Evolutionary conservation across 164 flowering plant species (phyloP).

Genomic region (Aristolochia contorta): DNA sequence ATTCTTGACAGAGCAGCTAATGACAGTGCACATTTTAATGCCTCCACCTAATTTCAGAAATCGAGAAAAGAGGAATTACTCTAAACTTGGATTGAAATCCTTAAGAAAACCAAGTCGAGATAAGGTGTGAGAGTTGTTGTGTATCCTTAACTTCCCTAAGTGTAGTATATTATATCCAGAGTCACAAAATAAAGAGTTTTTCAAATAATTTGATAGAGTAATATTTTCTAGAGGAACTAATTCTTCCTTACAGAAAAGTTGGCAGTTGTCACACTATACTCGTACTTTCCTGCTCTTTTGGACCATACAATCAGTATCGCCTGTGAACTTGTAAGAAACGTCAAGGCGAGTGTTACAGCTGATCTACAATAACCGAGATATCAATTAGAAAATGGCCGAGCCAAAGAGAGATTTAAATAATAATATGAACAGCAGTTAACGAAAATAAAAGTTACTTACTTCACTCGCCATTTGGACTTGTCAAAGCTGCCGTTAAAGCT

Average conservation of each 20-base stretch:
- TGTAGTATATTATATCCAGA: too few species aligned
- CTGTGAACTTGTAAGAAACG: slow-evolving; percentile 92
- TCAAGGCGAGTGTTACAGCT: slow-evolving; percentile 68
- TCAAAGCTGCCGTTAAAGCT: slow-evolving; percentile 29
- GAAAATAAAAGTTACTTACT: slow-evolving; percentile 31
- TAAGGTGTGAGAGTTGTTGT: too few species aligned
- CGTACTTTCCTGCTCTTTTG: slow-evolving; percentile 95
- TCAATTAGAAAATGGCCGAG: background rate
- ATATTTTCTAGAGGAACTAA: background rate
- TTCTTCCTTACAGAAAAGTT: slow-evolving; percentile 66
- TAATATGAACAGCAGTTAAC: background rate
- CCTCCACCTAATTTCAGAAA: slow-evolving; percentile 54
- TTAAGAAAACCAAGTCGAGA: too few species aligned
- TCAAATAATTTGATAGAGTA: background rate
- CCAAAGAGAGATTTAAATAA: background rate
- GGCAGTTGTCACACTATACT: slow-evolving; percentile 95
- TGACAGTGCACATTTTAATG: slow-evolving; percentile 80
- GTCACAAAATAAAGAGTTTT: too few species aligned
- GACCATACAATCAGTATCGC: slow-evolving; percentile 98
- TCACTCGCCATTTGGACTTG: slow-evolving; percentile 58
- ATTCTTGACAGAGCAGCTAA: slow-evolving; percentile 63
- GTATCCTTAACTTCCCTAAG: too few species aligned
- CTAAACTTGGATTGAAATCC: too few species aligned
- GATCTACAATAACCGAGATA: slow-evolving; percentile 32
- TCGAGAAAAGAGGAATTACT: background rate